Evolutionary conservation across 2,329 filamentous ascomycete species (phyloP).

Genomic region (Alternaria infectoria): DNA sequence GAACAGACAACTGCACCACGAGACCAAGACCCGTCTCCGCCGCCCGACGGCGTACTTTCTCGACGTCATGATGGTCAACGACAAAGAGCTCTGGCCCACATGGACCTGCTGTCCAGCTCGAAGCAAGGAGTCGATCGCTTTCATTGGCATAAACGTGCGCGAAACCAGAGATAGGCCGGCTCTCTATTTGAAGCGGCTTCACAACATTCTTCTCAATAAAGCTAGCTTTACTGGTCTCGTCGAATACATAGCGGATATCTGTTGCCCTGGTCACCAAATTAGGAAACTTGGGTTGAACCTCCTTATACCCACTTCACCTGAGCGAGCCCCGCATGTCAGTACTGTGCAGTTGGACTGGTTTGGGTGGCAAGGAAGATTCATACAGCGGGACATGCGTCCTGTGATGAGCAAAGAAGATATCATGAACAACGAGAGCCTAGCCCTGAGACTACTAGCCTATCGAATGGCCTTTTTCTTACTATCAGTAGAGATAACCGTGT

Average conservation of each 20-base stretch:
- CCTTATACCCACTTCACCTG: no score
- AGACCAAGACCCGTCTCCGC: not conserved
- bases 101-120: not conserved
- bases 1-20: not conserved
- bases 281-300: no score
- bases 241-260: not conserved
- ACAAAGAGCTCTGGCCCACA: not conserved
- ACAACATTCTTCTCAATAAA: not conserved
- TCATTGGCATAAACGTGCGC: not conserved
- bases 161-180: not conserved
- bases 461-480: no score
- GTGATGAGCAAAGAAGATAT: not conserved
- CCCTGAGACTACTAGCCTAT: not conserved
- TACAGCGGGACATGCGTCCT: no score
- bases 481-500: rapidly evolving
- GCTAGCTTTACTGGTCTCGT: not conserved
- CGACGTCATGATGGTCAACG: not conserved
- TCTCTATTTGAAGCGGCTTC: not conserved
- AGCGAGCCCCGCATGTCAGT: not conserved
- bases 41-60: not conserved
- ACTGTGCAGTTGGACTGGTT: not conserved
- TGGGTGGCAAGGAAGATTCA: no score
- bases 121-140: not conserved
- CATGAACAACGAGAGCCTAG: no score
- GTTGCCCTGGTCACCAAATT: not conserved